Evolutionary conservation across 805 yeast genomes (phyloP).

Genomic region (Starmerella cellae): DNA sequence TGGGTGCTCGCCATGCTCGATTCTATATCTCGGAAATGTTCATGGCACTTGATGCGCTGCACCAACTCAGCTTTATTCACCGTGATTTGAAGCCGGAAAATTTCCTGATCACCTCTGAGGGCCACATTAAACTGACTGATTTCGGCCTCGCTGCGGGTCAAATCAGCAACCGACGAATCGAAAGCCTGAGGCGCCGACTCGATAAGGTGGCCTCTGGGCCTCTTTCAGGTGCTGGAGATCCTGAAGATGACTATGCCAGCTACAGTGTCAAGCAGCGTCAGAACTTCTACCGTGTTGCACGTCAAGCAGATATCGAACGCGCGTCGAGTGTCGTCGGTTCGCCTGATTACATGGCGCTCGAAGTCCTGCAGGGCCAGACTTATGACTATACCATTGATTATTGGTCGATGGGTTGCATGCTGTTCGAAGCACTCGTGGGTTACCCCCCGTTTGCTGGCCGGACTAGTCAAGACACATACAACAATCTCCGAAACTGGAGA

Average conservation of each 20-base stretch:
- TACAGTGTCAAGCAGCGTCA: constrained; percentile 80
- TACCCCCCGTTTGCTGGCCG: constrained; percentile 96
- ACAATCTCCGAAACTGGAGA: constrained; percentile 86
- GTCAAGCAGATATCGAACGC: constrained; percentile 60
- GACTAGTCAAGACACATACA: constrained; percentile 85
- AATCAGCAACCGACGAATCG: constrained; percentile 82
- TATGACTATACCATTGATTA: constrained; percentile 96
- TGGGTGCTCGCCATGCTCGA: constrained; percentile 89
- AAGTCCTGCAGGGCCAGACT: constrained; percentile 83
- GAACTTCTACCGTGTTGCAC: constrained; percentile 61
- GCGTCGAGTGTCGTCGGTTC: constrained; percentile 96
- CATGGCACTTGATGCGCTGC: constrained; percentile 82
- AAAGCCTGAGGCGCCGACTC: constrained; percentile 61
- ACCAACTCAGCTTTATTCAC: constrained; percentile 90
- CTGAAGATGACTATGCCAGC: constrained; percentile 33
- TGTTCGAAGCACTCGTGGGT: constrained; percentile 90
- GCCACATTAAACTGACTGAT: constrained; percentile 88
- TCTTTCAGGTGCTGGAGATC: not conserved
- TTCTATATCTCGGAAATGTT: constrained; percentile 95
- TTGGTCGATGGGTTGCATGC: constrained; percentile 97
- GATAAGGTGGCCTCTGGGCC: constrained; percentile 25
- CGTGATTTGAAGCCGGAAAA: constrained; percentile 94
- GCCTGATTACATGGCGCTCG: constrained; percentile 98
- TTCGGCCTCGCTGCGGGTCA: constrained; percentile 97
- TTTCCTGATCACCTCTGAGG: constrained; percentile 75